These are phyloP conservation scores for Macrolepiota fuliginosa DNA, from an alignment of 768 basidiomycete species.

Conservation along the genomic window DNA sequence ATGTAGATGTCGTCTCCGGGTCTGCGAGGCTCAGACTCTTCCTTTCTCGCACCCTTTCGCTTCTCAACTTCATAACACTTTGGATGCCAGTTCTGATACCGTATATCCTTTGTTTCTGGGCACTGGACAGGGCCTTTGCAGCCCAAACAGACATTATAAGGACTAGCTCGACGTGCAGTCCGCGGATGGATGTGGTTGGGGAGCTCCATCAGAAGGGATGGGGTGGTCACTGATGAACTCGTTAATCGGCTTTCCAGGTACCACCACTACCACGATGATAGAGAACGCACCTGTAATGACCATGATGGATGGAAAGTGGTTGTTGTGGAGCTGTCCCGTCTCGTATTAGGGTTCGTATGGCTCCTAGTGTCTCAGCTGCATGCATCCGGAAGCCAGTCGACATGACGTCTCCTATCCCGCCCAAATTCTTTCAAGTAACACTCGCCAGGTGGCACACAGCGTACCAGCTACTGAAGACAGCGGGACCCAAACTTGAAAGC, in stretches of 20 bases:
- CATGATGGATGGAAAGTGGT: not conserved
- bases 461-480: too few relatives aligned
- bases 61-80: conserved; percentile 1
- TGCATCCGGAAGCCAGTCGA: too few relatives aligned
- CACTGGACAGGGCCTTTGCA: conserved; percentile 1
- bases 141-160: conserved; percentile 7
- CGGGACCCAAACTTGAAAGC: too few relatives aligned
- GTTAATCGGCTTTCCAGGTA: too few relatives aligned
- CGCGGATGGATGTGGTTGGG: not conserved
- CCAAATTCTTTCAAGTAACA: too few relatives aligned
- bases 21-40: not conserved
- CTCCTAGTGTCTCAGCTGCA: too few relatives aligned
- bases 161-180: not conserved
- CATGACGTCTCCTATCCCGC: too few relatives aligned
- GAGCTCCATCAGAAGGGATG: not conserved
- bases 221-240: not conserved
- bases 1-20: not conserved
- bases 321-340: not conserved
- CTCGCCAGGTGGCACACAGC: too few relatives aligned
- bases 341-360: too few relatives aligned
- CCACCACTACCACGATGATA: not conserved
- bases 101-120: not conserved
- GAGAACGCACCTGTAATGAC: not conserved
- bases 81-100: conserved; percentile 3
- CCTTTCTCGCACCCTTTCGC: not conserved